Conservation (phyloP, 768 basidiomycete species). For the Udeniomyces megalosporus region DNA sequence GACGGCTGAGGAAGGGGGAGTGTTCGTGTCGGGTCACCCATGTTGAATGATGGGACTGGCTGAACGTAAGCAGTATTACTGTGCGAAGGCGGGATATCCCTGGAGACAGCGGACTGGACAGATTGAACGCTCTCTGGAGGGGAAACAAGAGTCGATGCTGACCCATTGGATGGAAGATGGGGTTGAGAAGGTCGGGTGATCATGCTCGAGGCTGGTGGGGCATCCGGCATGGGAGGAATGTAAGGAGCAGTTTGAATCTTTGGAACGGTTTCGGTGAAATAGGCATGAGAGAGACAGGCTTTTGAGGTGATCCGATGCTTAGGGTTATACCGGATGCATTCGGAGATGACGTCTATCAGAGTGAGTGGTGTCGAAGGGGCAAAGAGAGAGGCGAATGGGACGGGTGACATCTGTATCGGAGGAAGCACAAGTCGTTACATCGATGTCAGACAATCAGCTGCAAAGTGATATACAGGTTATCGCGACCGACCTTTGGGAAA, state of each 20-base stretch:
- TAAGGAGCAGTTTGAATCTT: constrained; percentile 28
- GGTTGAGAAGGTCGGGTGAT: not conserved
- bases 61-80: constrained; percentile 27
- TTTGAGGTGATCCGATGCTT: constrained; percentile 65
- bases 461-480: not conserved
- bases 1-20: constrained; percentile 37
- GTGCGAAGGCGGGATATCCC: constrained; percentile 27
- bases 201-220: not conserved
- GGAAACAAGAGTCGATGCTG: not conserved
- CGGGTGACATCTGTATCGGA: constrained; percentile 30
- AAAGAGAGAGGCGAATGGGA: constrained; percentile 46
- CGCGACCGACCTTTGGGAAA: constrained; percentile 62
- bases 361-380: constrained; percentile 59
- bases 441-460: too few species aligned
- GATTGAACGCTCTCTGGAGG: not conserved
- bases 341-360: constrained; percentile 78
- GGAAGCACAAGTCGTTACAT: too few species aligned
- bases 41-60: not conserved
- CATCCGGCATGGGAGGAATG: constrained; percentile 24
- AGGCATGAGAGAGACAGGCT: constrained; percentile 75
- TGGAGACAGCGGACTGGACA: too few species aligned
- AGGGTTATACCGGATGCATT: constrained; percentile 84
- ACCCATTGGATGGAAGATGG: constrained; percentile 1
- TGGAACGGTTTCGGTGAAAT: constrained; percentile 54
- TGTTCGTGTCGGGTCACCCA: constrained; percentile 10